Base-by-base conservation (phyloP, 2,329 filamentous ascomycete species). In the Chaetomiaceae sp. region DNA sequence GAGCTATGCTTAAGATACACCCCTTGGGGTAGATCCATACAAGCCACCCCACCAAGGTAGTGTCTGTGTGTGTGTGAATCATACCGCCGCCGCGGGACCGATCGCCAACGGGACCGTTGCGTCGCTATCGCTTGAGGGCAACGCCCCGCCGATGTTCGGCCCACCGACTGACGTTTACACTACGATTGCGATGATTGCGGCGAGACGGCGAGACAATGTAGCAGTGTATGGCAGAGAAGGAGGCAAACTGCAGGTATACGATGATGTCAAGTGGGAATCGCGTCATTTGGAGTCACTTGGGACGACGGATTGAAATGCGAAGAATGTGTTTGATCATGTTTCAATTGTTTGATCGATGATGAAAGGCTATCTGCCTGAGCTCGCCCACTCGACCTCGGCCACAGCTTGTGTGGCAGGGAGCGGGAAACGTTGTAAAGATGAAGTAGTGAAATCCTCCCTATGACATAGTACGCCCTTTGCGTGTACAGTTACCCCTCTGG, bases 71-170 rank as follows among this genome's bases (percentile, higher is more conserved):
- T 11, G 20, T 45, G 47, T 52, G 50, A 52, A 52, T 52, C 50
- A 52, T 52, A 47, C 50, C 50, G 43, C 29, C 32, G 22, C 17
- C 34, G 47, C 47, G 47, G 50, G 42, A 52, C 40, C 50, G 50
- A 12, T 30, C 10, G 27, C 27, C 10, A 30, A 11, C 33, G 7
- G 22, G n/a, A n/a, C n/a, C n/a, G n/a, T n/a, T n/a, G n/a, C n/a
- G n/a, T n/a, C n/a, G n/a, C n/a, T n/a, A n/a, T n/a, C n/a, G n/a
- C n/a, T n/a, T n/a, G n/a, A n/a, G n/a, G n/a, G n/a, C n/a, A n/a
- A n/a, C n/a, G n/a, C n/a, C n/a, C n/a, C n/a, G n/a, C 26, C 26
- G 26, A 27, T 27, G 7, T 7, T 27, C 26, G 26, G 26, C n/a
- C n/a, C n/a, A n/a, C n/a, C 26, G 26, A 27, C 26, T 27, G 26